Conservation (phyloP, 371 early-diverging fungal genomes). For the Mortierella sp. region DNA sequence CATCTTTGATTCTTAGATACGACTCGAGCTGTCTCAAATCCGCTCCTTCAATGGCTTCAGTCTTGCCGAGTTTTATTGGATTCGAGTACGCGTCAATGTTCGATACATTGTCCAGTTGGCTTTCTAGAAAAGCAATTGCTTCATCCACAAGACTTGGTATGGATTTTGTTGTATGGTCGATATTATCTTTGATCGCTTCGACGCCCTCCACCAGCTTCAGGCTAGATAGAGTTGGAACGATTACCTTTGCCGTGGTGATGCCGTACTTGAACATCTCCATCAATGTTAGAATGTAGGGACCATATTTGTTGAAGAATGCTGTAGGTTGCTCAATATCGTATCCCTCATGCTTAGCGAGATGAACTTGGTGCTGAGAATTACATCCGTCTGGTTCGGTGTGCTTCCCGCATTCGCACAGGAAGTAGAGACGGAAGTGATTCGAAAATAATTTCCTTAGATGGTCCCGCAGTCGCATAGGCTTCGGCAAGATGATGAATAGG, state of each 20-base stretch:
- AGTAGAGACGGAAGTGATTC: slow-evolving; percentile 14
- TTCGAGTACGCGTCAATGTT: no score
- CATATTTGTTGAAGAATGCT: slow-evolving; percentile 22
- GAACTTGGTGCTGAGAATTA: slow-evolving; percentile 8
- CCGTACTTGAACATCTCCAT: slow-evolving; percentile 10
- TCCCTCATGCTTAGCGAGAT: slow-evolving; percentile 27
- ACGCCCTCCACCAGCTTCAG: slow-evolving; percentile 1
- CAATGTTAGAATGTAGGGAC: not conserved
- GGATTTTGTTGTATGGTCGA: no score
- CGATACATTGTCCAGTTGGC: no score
- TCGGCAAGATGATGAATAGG: no score
- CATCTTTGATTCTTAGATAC: slow-evolving; percentile 1
- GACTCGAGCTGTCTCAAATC: slow-evolving; percentile 18
- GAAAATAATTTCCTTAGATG: not conserved
- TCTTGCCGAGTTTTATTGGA: not conserved
- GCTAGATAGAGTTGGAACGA: slow-evolving; percentile 1
- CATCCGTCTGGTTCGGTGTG: slow-evolving; percentile 21
- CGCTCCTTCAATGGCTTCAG: slow-evolving; percentile 5
- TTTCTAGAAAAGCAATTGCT: no score
- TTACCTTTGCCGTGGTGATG: not conserved
- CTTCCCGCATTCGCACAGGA: slow-evolving; percentile 31
- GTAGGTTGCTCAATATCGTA: slow-evolving; percentile 16
- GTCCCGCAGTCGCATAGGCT: no score
- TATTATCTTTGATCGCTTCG: not conserved
- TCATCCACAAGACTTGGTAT: no score